Conservation (phyloP, 768 basidiomycete species). For the Pleurotus platypus region DNA sequence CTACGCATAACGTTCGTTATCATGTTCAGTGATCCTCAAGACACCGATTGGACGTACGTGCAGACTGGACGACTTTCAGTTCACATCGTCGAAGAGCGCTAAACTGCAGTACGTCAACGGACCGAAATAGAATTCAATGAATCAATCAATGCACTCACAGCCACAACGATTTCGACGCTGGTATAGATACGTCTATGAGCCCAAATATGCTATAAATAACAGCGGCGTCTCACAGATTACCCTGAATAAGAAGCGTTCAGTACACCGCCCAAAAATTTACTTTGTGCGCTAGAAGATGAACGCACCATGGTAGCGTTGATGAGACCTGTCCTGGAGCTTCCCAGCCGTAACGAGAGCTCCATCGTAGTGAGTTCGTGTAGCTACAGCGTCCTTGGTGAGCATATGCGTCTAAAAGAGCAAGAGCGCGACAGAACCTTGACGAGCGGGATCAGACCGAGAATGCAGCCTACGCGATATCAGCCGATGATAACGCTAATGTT, state of each 20-base stretch:
- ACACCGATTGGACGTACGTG: constrained; percentile 43
- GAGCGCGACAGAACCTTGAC: constrained; percentile 50
- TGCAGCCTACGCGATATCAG: constrained; percentile 41
- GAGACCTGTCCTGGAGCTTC: constrained; percentile 73
- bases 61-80: constrained; percentile 75
- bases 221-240: constrained; percentile 52
- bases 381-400: constrained; percentile 26
- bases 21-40: not conserved
- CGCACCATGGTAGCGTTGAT: constrained; percentile 78
- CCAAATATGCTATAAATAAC: not conserved
- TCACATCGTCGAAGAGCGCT: constrained; percentile 83
- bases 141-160: constrained; percentile 42
- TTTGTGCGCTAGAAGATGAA: not conserved
- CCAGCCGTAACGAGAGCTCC: constrained; percentile 72
- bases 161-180: constrained; percentile 66
- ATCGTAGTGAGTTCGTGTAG: constrained; percentile 75
- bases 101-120: constrained; percentile 38
- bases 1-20: constrained; percentile 29
- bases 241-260: constrained; percentile 31
- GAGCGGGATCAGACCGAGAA: constrained; percentile 72
- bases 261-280: too few relatives aligned
- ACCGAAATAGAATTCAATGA: not conserved
- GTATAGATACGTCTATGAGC: constrained; percentile 3
- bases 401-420: not conserved
- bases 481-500: not conserved